Evolutionary conservation across 352 stramenopile genomes (phyloP).

Genomic region (Phytophthora chlamydospora): DNA sequence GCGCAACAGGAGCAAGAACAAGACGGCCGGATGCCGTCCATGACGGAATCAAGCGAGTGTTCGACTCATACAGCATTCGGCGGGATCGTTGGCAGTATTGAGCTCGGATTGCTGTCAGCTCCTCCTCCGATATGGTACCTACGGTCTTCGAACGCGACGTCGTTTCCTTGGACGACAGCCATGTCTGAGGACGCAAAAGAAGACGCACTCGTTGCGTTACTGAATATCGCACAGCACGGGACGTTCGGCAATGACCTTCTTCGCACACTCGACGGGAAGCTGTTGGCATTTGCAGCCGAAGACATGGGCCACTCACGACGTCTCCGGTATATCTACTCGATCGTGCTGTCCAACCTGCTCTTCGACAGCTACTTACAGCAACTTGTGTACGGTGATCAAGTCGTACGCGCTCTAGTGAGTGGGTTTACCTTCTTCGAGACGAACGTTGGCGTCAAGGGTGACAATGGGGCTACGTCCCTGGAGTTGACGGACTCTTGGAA

Average conservation of each 20-base stretch:
- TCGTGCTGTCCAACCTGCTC: conserved; percentile 71
- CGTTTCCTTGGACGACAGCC: conserved; percentile 32
- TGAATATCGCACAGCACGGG: conserved; percentile 66
- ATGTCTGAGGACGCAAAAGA: conserved; percentile 65
- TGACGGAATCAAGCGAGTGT: conserved; percentile 12
- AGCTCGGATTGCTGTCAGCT: background rate
- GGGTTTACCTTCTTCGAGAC: conserved; percentile 55
- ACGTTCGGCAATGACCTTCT: conserved; percentile 58
- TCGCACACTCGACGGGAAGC: conserved; percentile 61
- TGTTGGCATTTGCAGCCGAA: conserved; percentile 49
- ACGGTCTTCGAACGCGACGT: conserved; percentile 1
- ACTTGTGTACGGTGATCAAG: conserved; percentile 63
- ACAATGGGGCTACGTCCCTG: background rate
- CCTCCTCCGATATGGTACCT: conserved; percentile 28
- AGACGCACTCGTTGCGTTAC: conserved; percentile 62
- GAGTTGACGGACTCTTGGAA: background rate
- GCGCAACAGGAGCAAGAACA: conserved; percentile 1
- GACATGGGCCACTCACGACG: conserved; percentile 40
- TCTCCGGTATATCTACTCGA: conserved; percentile 66
- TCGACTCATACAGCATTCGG: background rate
- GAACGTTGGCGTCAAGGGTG: background rate
- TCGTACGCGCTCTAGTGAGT: conserved; percentile 54
- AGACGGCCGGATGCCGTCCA: conserved; percentile 10
- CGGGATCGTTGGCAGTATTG: conserved; percentile 12
- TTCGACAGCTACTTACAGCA: conserved; percentile 74